phyloP scores from a whole-genome alignment of 1,284 basidiomycete species.

The Dichomitus squalens region DNA sequence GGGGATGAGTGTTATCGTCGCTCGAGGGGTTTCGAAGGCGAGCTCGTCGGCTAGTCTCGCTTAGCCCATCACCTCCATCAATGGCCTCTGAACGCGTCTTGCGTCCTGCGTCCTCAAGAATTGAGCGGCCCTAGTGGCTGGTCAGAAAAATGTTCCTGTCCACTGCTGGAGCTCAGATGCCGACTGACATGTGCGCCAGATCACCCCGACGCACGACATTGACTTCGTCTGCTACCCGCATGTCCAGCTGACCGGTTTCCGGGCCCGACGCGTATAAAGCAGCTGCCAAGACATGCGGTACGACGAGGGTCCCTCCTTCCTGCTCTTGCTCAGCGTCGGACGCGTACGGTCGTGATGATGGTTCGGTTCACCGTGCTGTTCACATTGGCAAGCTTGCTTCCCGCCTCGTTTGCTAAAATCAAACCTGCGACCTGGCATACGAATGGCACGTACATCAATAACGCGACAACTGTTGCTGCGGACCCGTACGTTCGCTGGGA shows the following conservation, averaged over 20 bases:
- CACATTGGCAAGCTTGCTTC: background rate
- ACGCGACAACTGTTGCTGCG: conserved; percentile 6
- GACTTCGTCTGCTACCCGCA: too few relatives aligned
- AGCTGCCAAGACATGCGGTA: background rate
- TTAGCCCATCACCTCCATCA: too few relatives aligned
- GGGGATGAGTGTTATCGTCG: too few relatives aligned
- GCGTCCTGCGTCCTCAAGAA: too few relatives aligned
- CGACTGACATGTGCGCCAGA: too few relatives aligned
- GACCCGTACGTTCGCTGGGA: conserved; percentile 11
- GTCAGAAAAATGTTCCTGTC: too few relatives aligned
- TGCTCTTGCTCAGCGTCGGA: background rate
- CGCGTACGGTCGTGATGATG: conserved; percentile 1
- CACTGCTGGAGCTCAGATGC: too few relatives aligned
- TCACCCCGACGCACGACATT: background rate
- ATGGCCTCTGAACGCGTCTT: too few relatives aligned
- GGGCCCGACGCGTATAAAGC: conserved; percentile 2
- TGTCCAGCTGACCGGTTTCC: background rate
- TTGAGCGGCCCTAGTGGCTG: too few relatives aligned
- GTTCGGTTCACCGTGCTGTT: conserved; percentile 1
- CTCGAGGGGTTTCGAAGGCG: too few relatives aligned
- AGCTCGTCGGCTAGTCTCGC: too few relatives aligned
- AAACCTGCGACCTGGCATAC: conserved; percentile 1
- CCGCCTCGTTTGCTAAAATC: background rate
- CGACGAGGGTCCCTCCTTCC: background rate
- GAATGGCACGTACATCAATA: conserved; percentile 10